phyloP scores from a whole-genome alignment of 192 early-diverging fungal species.

The Phycomyces nitens region DNA sequence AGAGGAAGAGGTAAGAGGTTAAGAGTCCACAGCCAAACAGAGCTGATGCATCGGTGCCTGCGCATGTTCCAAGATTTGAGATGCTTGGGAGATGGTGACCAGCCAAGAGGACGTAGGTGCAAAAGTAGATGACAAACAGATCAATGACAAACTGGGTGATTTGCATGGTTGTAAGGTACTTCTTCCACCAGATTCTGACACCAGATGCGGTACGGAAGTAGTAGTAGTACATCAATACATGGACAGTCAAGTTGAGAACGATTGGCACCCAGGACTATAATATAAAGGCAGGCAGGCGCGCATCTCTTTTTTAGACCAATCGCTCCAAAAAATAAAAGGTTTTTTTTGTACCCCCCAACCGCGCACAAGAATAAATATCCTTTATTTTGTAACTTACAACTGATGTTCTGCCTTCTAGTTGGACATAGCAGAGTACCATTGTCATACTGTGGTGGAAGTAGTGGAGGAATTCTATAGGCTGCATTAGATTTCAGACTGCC shows the following conservation, averaged over 20 bases:
- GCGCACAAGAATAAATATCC: too few relatives aligned
- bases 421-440: conserved; percentile 80
- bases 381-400: conserved; percentile 60
- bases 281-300: too few relatives aligned
- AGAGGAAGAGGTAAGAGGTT: conserved; percentile 73
- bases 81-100: conserved; percentile 58
- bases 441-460: conserved; percentile 92
- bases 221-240: conserved; percentile 92
- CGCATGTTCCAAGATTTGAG: conserved; percentile 62
- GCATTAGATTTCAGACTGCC: too few relatives aligned
- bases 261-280: conserved; percentile 71
- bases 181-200: conserved; percentile 89
- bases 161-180: conserved; percentile 87
- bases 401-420: conserved; percentile 69
- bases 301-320: too few relatives aligned
- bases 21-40: conserved; percentile 73
- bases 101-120: conserved; percentile 80
- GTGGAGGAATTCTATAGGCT: conserved; percentile 76
- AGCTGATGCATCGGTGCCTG: conserved; percentile 69
- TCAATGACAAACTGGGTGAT: conserved; percentile 90
- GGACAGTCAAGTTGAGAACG: conserved; percentile 80
- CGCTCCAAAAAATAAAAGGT: too few relatives aligned
- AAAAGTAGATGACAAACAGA: conserved; percentile 80
- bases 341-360: too few relatives aligned
- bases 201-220: conserved; percentile 77